Percentiles rank a stretch among this genome's conserved stretches.
These are phyloP conservation scores for Boletus eberwhitei DNA, from an alignment of 768 basidiomycete genomes.

Conservation along the genomic window DNA sequence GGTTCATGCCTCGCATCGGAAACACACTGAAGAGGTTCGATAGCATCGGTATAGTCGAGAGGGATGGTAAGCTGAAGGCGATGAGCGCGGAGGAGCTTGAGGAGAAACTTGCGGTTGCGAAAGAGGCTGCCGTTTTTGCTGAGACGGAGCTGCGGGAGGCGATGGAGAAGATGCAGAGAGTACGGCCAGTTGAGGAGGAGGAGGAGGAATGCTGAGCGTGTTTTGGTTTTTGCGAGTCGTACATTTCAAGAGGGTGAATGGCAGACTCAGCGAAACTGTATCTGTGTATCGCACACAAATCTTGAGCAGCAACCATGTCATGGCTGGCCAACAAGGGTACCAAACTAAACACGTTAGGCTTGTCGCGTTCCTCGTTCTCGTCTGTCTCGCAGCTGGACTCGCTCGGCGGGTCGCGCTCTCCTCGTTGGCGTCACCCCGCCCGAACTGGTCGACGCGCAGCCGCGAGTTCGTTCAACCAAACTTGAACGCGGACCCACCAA, in stretches of 20 bases:
- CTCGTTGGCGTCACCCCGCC: not conserved
- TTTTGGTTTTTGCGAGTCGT: not conserved
- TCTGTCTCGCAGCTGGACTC: slow-evolving; percentile 23
- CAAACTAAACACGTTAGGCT: slow-evolving; percentile 16
- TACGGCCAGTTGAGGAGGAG: slow-evolving; percentile 46
- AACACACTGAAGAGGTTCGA: slow-evolving; percentile 69
- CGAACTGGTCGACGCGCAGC: not conserved
- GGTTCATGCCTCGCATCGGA: slow-evolving; percentile 66
- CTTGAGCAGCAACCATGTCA: slow-evolving; percentile 13
- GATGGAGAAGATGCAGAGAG: slow-evolving; percentile 64
- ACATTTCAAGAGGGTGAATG: not conserved
- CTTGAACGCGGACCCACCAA: not conserved
- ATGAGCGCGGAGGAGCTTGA: slow-evolving; percentile 76
- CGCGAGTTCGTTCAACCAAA: not conserved
- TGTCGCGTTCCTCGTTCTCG: slow-evolving; percentile 19
- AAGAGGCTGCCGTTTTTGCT: slow-evolving; percentile 66
- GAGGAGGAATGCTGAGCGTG: slow-evolving; percentile 31
- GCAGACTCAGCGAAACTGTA: too few relatives aligned
- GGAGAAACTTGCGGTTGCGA: slow-evolving; percentile 66
- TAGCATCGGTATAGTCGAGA: slow-evolving; percentile 53
- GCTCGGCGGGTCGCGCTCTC: slow-evolving; percentile 11
- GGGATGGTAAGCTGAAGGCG: slow-evolving; percentile 38
- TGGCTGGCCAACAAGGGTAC: slow-evolving; percentile 16
- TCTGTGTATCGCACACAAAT: not conserved
- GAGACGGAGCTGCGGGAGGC: slow-evolving; percentile 72